These are phyloP conservation scores for Multifurca ochricompacta DNA, from an alignment of 768 basidiomycete species.

Conservation along the genomic window DNA sequence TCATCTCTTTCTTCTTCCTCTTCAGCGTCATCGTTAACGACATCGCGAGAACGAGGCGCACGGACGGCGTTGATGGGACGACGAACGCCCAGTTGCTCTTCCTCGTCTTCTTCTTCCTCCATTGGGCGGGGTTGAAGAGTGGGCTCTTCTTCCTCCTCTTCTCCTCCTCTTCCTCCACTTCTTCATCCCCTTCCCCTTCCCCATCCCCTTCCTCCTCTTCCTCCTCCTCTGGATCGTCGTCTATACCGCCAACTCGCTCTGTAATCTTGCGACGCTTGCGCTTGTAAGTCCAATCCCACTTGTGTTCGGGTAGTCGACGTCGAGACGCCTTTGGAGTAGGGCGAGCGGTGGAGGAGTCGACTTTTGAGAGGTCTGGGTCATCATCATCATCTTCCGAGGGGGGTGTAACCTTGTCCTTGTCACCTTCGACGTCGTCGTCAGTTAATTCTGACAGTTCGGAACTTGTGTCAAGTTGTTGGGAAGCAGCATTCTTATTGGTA, in stretches of 20 bases:
- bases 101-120: constrained; percentile 41
- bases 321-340: constrained; percentile 41
- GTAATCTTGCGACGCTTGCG: constrained; percentile 22
- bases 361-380: constrained; percentile 20
- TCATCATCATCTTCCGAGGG: constrained; percentile 15
- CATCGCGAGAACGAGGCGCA: constrained; percentile 15
- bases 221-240: constrained; percentile 33
- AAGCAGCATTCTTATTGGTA: constrained; percentile 27
- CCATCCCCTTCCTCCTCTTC: constrained; percentile 43
- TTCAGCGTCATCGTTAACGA: constrained; percentile 20
- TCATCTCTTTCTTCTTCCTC: constrained; percentile 22
- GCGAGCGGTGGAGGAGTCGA: constrained; percentile 18
- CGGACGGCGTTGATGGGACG: constrained; percentile 20
- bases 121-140: constrained; percentile 28
- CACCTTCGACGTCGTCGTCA: constrained; percentile 64
- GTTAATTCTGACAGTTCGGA: constrained; percentile 81
- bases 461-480: constrained; percentile 47
- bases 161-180: constrained; percentile 44
- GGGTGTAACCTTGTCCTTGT: constrained; percentile 27
- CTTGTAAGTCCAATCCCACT: constrained; percentile 78
- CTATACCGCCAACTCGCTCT: constrained; percentile 30
- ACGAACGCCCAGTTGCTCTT: constrained; percentile 16
- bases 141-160: constrained; percentile 32
- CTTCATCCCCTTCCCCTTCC: constrained; percentile 35
- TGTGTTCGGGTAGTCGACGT: constrained; percentile 66